Base-by-base conservation (phyloP, 495 filamentous ascomycete species). In the Hyaloscypha bicolor region DNA sequence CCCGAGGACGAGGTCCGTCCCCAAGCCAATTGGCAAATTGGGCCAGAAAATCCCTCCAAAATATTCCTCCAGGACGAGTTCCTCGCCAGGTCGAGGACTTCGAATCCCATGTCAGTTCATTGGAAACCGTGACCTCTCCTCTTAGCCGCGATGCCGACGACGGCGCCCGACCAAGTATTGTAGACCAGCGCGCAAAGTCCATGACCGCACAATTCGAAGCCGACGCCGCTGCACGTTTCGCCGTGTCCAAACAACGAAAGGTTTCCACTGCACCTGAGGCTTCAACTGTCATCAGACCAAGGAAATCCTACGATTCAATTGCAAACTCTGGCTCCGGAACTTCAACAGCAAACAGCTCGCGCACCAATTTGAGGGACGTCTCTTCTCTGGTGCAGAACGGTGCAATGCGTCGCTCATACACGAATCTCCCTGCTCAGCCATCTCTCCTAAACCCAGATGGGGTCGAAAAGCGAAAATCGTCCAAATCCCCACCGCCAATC, bases 121-220 rank as follows among this genome's bases (percentile, higher is more conserved):
- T 33, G 12, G 51, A 56, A 25, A 53, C 19, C 14, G 37, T 63
- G 3, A 19, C 62, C 1, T 62, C 55, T 8, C 66, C 55, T 19
- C 37, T 72, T 11, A 63, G 65, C 22, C 61, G 53, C 42, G 66
- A 59, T 11, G 58, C 62, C 9, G 66, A 72, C 33, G 69, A 72
- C 16, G 6, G 63, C 14, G 66, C 61, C 25, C 29, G 39, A 16
- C 8, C 69, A 22, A 48, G 51, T 11, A 9, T 42, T 25, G 25
- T 32, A 6, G 37, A 56, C 9, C 29, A 55, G 4, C 32, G 66
- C 60, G 52, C 70, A n/a, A 69, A 64, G 60, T 66, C 66, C 19
- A 66, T 72, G 66, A 72, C 70, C 6, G 51, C 66, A 11, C 66
- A 63, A 58, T 53, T 69, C 35, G 70, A 69, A 66, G 66, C 63